Base-by-base conservation (phyloP, 1,284 basidiomycete species). In the Porodaedalea pini region DNA sequence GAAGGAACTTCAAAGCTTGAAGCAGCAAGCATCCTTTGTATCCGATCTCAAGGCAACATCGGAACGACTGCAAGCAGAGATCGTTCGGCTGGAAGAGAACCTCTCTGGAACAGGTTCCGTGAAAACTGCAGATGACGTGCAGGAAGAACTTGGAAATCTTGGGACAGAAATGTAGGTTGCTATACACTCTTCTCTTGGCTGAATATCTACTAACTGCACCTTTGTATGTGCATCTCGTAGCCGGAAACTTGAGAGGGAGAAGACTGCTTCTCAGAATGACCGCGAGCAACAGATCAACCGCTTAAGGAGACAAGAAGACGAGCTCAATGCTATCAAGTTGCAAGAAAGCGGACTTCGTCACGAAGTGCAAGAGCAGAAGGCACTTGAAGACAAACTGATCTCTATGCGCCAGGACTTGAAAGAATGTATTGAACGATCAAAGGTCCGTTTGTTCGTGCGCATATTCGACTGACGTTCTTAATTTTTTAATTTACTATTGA, bases 41-140 rank as follows among this genome's bases (percentile, higher is more conserved):
- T 73, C 80, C 0, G 79, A 87, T 47, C 77, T 87, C 11, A 79
- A 83, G 45, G 75, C 74, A 52, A 92, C 95, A 58, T 74, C 85
- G 13, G 79, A 82, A 34, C 81, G 81, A 21, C 77, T 94, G 23
- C 76, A 79, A 56, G 71, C 78, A 37, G 90, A 93, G 45, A 81
- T 90, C 37, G 61, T 71, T n/a, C 72, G 75, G 44, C 74, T 93
- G 37, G 90, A 96, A 70, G 75, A 75, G 34, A 84, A 88, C 39
- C 76, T 98, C 10, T 74, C 79, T 21, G 73, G 79, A 3, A 84
- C 83, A 1, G 94, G 93, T 2, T 88, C 86, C 11, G 80, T 82
- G 4, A 91, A 86, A 71, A 94, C 92, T 0, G 81, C 83, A 1
- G 90, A 93, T 49, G 92, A 94, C 51, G 86, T 97, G 2, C 90